These are phyloP conservation scores for Boletellus emodensis DNA, from an alignment of 768 basidiomycete genomes.

Conservation along the genomic window DNA sequence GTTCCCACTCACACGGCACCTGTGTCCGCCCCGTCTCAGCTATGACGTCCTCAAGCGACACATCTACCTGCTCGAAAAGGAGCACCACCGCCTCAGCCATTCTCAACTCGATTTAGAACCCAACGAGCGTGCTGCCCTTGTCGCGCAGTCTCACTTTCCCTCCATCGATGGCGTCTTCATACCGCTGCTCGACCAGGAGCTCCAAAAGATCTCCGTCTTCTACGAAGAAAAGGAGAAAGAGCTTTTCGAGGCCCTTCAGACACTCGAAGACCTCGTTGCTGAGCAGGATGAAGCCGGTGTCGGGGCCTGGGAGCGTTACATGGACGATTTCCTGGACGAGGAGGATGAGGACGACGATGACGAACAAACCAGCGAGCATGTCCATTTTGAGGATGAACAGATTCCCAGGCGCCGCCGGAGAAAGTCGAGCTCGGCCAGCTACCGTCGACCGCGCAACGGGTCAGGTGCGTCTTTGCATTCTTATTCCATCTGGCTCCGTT, in stretches of 20 bases:
- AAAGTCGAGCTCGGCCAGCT: slow-evolving; percentile 29
- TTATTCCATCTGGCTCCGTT: neutral
- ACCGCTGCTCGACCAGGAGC: slow-evolving; percentile 75
- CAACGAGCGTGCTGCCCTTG: slow-evolving; percentile 55
- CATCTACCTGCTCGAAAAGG: slow-evolving; percentile 83
- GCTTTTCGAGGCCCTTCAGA: slow-evolving; percentile 54
- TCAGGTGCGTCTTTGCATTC: slow-evolving; percentile 13
- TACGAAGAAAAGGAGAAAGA: slow-evolving; percentile 77
- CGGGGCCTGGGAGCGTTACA: slow-evolving; percentile 46
- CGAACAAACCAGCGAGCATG: slow-evolving; percentile 29
- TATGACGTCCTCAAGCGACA: slow-evolving; percentile 82
- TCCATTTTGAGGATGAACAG: slow-evolving; percentile 25
- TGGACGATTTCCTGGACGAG: slow-evolving; percentile 46
- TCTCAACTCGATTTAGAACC: slow-evolving; percentile 57
- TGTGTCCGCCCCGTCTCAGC: slow-evolving; percentile 32
- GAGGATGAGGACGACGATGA: slow-evolving; percentile 62
- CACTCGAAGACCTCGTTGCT: slow-evolving; percentile 53
- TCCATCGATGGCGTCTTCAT: slow-evolving; percentile 59
- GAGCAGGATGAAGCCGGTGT: slow-evolving; percentile 60
- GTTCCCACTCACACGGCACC: neutral
- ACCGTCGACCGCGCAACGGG: slow-evolving; percentile 21
- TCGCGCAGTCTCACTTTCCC: slow-evolving; percentile 36
- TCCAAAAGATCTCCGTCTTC: slow-evolving; percentile 75
- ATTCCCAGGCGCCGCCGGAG: slow-evolving; percentile 33
- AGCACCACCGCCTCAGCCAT: slow-evolving; percentile 47